Evolutionary conservation across 2,329 filamentous ascomycete genomes (phyloP), one percentile per base, ranked within the genome.

Genomic region (Apiospora sp.): DNA sequence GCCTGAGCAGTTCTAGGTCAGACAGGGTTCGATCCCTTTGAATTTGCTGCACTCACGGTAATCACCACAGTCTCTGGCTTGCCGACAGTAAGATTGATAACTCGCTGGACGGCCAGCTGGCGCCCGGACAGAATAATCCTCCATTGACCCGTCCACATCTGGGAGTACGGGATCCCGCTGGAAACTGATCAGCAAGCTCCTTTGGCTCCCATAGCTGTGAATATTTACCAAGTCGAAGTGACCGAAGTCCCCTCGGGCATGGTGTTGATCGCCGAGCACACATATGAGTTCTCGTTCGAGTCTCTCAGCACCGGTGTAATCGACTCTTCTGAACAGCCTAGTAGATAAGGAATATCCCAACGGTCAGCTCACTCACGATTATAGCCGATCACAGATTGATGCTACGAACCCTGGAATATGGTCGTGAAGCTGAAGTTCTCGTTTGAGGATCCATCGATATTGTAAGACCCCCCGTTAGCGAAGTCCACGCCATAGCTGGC

Each of bases 351-450:
- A 78, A 69, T 34, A 41, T 67, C n/a, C 22, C 24, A 3, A 14
- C 2, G 13, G 49, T 51, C 27, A 74, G 48, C 27, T n/a, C 16
- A 34, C 13, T 13, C 16, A 22, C 8, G 13, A 64, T 19, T 2
- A 4, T n/a, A 5, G 1, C 41, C 30, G 34, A n/a, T 5, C 22
- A 64, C 58, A n/a, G 1, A n/a, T 64, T 19, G 10, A 41, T 5
- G 10, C 22, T 27, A 14, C 68, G 30, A 77, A 82, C 81, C 80
- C 74, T 83, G 82, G 70, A 84, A 84, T 68, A 83, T 78, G 4
- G 81, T 81, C 58, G 80, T 79, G 72, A 83, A 84, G 69, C 75
- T 82, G 71, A 84, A 84, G 71, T 82, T 81, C 14, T 81, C 78
- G 71, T 81, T 82, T 3, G 82, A 83, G 13, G 81, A 74, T 0